phyloP scores from a whole-genome alignment of 352 stramenopile species.

The Phytophthora brassicae region DNA sequence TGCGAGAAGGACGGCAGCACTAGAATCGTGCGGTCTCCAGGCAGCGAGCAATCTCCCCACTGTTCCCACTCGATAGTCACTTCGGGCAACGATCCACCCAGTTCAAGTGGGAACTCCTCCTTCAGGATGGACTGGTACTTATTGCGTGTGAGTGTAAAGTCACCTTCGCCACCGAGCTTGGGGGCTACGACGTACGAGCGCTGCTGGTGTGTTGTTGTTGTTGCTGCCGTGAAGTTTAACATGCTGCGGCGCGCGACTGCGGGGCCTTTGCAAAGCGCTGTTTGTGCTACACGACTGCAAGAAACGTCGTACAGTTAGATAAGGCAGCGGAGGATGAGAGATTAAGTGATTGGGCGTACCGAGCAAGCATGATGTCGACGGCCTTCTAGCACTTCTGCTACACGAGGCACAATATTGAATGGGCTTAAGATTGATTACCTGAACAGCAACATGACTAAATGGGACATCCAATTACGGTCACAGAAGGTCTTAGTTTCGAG shows the following conservation, averaged over 20 bases:
- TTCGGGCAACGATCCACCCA: conserved; percentile 59
- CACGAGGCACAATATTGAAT: conserved; percentile 16
- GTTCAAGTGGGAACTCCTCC: conserved; percentile 57
- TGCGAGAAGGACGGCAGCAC: conserved; percentile 89
- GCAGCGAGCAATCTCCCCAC: conserved; percentile 75
- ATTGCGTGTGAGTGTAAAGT: conserved; percentile 54
- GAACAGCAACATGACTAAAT: background rate
- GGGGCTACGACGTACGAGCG: conserved; percentile 47
- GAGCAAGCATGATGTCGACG: conserved; percentile 10
- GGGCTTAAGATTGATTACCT: background rate
- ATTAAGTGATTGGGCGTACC: background rate
- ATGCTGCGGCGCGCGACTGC: conserved; percentile 6
- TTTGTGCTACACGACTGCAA: conserved; percentile 12
- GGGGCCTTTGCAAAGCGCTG: conserved; percentile 3
- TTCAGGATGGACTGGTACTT: conserved; percentile 74
- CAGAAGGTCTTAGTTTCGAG: background rate
- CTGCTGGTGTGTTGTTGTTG: conserved; percentile 16
- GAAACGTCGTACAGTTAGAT: background rate
- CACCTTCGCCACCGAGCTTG: conserved; percentile 25
- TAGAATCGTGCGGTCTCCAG: conserved; percentile 73
- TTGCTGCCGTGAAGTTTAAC: background rate
- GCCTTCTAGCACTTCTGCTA: conserved; percentile 9
- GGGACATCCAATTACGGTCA: background rate
- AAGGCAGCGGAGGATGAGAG: background rate
- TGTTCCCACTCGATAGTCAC: conserved; percentile 77